phyloP scores from a whole-genome alignment of 805 yeast genomes.

The Metschnikowia cerradonensis region DNA sequence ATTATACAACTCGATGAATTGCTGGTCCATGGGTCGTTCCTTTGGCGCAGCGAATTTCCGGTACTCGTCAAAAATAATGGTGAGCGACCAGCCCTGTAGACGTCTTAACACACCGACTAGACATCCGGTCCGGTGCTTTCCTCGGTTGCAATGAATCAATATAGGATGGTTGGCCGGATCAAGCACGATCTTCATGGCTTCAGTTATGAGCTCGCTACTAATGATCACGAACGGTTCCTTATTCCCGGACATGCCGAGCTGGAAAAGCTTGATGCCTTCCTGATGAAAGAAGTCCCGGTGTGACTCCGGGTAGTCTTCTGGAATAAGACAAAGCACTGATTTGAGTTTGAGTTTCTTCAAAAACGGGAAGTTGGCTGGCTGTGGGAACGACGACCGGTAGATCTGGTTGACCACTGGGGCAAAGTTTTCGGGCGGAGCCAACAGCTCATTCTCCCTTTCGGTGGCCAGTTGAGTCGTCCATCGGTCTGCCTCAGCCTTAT shows the following conservation, averaged over 20 bases:
- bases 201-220: conserved; percentile 60
- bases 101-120: conserved; percentile 88
- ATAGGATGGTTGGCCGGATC: conserved; percentile 89
- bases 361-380: conserved; percentile 75
- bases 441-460: conserved; percentile 14
- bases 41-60: conserved; percentile 93
- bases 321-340: conserved; percentile 77
- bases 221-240: conserved; percentile 89
- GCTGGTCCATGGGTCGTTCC: conserved; percentile 92
- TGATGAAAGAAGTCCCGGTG: conserved; percentile 59
- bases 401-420: conserved; percentile 70
- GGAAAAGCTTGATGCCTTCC: conserved; percentile 67
- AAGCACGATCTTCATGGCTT: conserved; percentile 75
- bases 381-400: conserved; percentile 87
- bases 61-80: conserved; percentile 94
- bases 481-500: conserved; percentile 21
- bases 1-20: conserved; percentile 86
- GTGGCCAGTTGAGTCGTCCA: conserved; percentile 9
- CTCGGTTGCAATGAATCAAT: conserved; percentile 91
- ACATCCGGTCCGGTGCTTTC: conserved; percentile 96
- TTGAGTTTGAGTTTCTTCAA: conserved; percentile 59
- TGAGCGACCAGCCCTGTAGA: conserved; percentile 86
- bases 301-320: conserved; percentile 86
- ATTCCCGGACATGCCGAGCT: conserved; percentile 91
- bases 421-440: conserved; percentile 86